phyloP scores from a whole-genome alignment of 228 moss, liverwort and hornwort species.

The Sphagnum magellanicum region DNA sequence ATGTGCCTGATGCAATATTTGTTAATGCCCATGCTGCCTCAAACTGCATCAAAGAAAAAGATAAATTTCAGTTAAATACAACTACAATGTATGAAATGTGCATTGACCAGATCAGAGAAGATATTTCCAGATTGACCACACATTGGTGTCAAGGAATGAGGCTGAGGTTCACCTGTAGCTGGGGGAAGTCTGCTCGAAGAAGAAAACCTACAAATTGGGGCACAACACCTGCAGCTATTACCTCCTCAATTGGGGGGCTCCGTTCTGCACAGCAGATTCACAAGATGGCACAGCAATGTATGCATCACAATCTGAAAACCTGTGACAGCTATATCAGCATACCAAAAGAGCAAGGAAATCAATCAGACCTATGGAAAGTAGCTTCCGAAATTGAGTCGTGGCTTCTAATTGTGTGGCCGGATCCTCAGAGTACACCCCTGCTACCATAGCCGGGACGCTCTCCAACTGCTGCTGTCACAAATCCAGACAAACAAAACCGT shows the following conservation, averaged over 20 bases:
- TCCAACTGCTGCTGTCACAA: slow-evolving; percentile 64
- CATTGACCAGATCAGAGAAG: too few species aligned
- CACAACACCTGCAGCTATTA: slow-evolving; percentile 90
- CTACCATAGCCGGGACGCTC: slow-evolving; percentile 96
- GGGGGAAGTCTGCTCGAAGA: slow-evolving; percentile 73
- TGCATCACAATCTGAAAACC: too few species aligned
- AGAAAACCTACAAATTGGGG: slow-evolving; percentile 94
- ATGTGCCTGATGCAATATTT: slow-evolving; percentile 95
- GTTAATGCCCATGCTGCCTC: slow-evolving; percentile 99
- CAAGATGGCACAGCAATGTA: too few species aligned
- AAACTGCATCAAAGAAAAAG: slow-evolving; percentile 40
- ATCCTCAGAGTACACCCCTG: slow-evolving; percentile 89
- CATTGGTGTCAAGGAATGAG: too few species aligned
- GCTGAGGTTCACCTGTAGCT: slow-evolving; percentile 54
- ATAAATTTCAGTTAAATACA: too few species aligned
- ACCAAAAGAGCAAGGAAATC: too few species aligned
- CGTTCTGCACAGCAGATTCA: slow-evolving; percentile 43
- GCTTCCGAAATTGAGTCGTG: slow-evolving; percentile 87
- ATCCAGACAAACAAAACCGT: too few species aligned
- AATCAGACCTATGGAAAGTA: slow-evolving; percentile 72
- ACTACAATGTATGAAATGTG: too few species aligned
- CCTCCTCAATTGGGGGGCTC: slow-evolving; percentile 94
- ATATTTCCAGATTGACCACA: too few species aligned
- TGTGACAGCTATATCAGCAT: too few species aligned
- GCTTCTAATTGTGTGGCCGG: slow-evolving; percentile 72